Evolutionary conservation across 495 filamentous ascomycete species (phyloP).

Genomic region (Aspergillus heteromorphus): DNA sequence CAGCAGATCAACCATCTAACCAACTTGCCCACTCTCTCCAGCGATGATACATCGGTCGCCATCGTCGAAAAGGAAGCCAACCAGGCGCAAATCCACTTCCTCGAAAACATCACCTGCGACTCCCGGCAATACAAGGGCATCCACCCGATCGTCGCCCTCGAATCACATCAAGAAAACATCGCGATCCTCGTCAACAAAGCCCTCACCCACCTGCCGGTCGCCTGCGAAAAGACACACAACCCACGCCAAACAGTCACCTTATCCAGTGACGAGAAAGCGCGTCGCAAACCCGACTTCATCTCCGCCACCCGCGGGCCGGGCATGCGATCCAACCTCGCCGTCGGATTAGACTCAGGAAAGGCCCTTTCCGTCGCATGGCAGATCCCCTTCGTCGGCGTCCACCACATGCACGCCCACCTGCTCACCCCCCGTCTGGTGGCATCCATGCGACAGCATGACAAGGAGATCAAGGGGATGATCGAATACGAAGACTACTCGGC

Average conservation of each 20-base stretch:
- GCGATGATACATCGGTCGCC: constrained; percentile 92
- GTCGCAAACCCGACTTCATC: constrained; percentile 69
- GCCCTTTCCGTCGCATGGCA: constrained; percentile 79
- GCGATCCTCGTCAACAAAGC: constrained; percentile 61
- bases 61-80: constrained; percentile 57
- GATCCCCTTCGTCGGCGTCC: constrained; percentile 73
- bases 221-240: constrained; percentile 9
- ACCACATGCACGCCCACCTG: constrained; percentile 97
- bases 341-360: constrained; percentile 81
- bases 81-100: constrained; percentile 61
- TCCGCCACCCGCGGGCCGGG: constrained; percentile 86
- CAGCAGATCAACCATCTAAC: background rate
- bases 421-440: constrained; percentile 84
- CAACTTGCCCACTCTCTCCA: constrained; percentile 16
- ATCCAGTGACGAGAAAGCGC: constrained; percentile 19
- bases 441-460: too few relatives aligned
- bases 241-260: constrained; percentile 15
- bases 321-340: constrained; percentile 68
- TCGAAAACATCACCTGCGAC: constrained; percentile 77
- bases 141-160: constrained; percentile 66
- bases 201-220: constrained; percentile 46
- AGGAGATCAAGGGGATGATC: too few relatives aligned
- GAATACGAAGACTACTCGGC: too few relatives aligned
- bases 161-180: constrained; percentile 66
- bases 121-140: constrained; percentile 67